Evolutionary conservation across 768 basidiomycete species (phyloP).

Genomic region (Leccinum uliginosum): DNA sequence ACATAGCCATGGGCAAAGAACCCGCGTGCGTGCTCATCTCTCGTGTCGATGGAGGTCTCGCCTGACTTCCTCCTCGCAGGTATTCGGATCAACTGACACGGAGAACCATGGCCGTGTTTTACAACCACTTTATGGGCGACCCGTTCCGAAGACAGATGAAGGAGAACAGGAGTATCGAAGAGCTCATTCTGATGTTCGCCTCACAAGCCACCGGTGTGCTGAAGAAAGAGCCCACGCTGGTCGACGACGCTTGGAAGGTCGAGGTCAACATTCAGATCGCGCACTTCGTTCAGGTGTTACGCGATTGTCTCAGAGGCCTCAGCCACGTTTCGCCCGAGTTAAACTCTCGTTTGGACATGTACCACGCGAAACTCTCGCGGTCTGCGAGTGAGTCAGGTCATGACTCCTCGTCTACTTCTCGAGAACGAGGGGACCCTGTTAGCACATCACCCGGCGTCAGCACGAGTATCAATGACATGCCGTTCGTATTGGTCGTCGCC

Average conservation of each 20-base stretch:
- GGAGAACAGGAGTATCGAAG: slow-evolving; percentile 96
- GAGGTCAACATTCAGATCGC: slow-evolving; percentile 92
- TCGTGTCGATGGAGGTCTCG: slow-evolving; percentile 2
- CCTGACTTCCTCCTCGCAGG: slow-evolving; percentile 35
- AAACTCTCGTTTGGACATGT: slow-evolving; percentile 74
- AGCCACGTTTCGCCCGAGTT: slow-evolving; percentile 84
- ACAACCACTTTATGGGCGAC: slow-evolving; percentile 82
- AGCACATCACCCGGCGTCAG: slow-evolving; percentile 34
- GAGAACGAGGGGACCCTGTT: slow-evolving; percentile 51
- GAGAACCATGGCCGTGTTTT: slow-evolving; percentile 89
- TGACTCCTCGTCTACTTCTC: slow-evolving; percentile 56
- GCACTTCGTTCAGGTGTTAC: slow-evolving; percentile 79
- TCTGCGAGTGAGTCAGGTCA: slow-evolving; percentile 62
- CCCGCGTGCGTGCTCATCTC: slow-evolving; percentile 56
- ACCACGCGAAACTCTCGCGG: slow-evolving; percentile 73
- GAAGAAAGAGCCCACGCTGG: slow-evolving; percentile 82
- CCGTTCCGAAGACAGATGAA: slow-evolving; percentile 87
- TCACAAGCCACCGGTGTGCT: slow-evolving; percentile 84
- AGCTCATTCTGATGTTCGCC: slow-evolving; percentile 94
- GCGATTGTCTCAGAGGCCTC: slow-evolving; percentile 69
- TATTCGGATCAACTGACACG: slow-evolving; percentile 89
- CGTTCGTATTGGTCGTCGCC: slow-evolving; percentile 64
- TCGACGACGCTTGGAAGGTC: slow-evolving; percentile 86
- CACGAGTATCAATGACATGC: slow-evolving; percentile 67
- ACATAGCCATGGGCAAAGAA: slow-evolving; percentile 92